Conservation (phyloP, 2,329 filamentous ascomycete species). For the Pseudonectria buxi region DNA sequence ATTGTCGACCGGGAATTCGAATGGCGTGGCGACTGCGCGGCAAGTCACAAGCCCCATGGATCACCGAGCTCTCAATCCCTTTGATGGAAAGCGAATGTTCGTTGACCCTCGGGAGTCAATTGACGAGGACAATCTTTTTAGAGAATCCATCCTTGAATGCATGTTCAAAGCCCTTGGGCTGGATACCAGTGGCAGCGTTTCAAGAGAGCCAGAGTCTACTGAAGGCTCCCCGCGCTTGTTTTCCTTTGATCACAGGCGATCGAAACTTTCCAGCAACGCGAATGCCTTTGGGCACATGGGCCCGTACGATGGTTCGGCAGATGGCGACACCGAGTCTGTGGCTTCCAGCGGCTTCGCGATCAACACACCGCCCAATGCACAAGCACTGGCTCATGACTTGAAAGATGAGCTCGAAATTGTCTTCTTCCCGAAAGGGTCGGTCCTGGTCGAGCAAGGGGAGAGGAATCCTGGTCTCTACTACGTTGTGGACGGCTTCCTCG, state of each 20-base stretch:
- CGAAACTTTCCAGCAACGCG: constrained; percentile 63
- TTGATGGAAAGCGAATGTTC: constrained; percentile 45
- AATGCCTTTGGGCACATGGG: constrained; percentile 91
- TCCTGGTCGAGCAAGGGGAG: constrained; percentile 93
- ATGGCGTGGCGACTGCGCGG: constrained; percentile 20
- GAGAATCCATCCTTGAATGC: constrained; percentile 85
- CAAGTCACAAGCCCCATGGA: constrained; percentile 40
- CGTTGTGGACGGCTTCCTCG: constrained; percentile 92
- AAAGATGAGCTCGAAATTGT: constrained; percentile 94
- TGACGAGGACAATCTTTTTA: constrained; percentile 83
- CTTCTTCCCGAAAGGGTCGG: constrained; percentile 89
- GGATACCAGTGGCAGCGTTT: constrained; percentile 57
- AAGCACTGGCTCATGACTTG: constrained; percentile 68
- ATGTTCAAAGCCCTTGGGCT: constrained; percentile 93
- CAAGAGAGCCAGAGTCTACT: constrained; percentile 64
- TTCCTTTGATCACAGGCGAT: constrained; percentile 73
- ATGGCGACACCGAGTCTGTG: constrained; percentile 83
- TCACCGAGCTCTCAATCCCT: constrained; percentile 49
- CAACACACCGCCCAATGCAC: constrained; percentile 54
- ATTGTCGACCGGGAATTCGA: constrained; percentile 13
- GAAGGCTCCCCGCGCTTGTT: constrained; percentile 80
- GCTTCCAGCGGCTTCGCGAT: constrained; percentile 62
- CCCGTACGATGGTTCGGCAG: constrained; percentile 64
- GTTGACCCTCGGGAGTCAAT: constrained; percentile 71
- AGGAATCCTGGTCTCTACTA: constrained; percentile 96